phyloP scores from a whole-genome alignment of 2,329 filamentous ascomycete genomes.

The Diaporthe capsici region DNA sequence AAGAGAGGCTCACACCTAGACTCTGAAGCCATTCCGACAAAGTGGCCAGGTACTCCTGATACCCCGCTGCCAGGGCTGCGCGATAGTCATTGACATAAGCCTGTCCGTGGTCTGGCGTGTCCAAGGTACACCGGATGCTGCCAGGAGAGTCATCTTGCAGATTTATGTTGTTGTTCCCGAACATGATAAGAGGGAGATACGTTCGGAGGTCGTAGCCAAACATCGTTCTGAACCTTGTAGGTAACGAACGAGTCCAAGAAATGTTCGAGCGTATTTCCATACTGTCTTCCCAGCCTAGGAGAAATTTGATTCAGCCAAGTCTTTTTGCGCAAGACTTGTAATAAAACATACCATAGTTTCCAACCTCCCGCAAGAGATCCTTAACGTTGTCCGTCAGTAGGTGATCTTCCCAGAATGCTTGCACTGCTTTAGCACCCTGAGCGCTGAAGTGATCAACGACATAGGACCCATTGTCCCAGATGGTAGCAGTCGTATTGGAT shows the following conservation, averaged over 20 bases:
- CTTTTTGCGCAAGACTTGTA: background rate
- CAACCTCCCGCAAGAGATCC: background rate
- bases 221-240: conserved; percentile 47
- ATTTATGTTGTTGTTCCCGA: conserved; percentile 1
- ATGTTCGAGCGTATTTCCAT: conserved; percentile 51
- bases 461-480: conserved; percentile 44
- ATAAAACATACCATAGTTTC: background rate
- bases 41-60: conserved; percentile 19
- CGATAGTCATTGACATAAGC: conserved; percentile 9
- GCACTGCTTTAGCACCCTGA: conserved; percentile 52
- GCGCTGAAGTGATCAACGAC: conserved; percentile 53
- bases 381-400: background rate
- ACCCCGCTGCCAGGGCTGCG: conserved; percentile 1
- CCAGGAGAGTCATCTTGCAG: background rate
- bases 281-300: conserved; percentile 50
- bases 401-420: conserved; percentile 54
- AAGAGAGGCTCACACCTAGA: conserved; percentile 53
- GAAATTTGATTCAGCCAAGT: background rate
- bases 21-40: conserved; percentile 48
- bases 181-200: conserved; percentile 51
- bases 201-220: conserved; percentile 52
- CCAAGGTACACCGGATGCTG: background rate
- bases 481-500: background rate
- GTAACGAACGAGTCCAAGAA: conserved; percentile 54
- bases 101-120: background rate